Base-by-base conservation (phyloP, 352 stramenopile genomes). In the Globisporangium echinulatum region DNA sequence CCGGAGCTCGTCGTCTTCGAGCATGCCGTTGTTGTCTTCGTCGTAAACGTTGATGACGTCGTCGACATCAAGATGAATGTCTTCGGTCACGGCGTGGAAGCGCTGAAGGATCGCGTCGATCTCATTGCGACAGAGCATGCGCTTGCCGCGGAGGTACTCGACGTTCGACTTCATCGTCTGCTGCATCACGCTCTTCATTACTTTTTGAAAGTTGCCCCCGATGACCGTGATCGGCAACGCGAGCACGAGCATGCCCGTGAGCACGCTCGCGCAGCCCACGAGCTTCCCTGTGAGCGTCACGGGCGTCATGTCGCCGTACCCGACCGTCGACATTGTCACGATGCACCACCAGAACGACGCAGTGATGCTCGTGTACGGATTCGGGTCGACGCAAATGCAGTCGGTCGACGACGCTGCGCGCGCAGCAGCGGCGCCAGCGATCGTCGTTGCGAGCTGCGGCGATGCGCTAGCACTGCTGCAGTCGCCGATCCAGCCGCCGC, bases 141-240 rank as follows among this genome's bases (percentile, higher is more conserved):
- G 79, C 52, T 88, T 88, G 39, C 81, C 79, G 54, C 83, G 85
- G 49, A 90, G 71, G 56, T 73, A 88, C 58, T 90, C 82, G 19
- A 92, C 76, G 61, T 88, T 90, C 36, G 71, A 81, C 54, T 87
- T 88, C 74, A 90, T 89, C 2, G 82, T 89, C 62, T 88, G 66
- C 37, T 90, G 82, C 63, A 88, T 77, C 40, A 88, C 70, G 3
- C 70, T 79, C 63, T 92, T 92, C 82, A 92, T 89, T 47, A 90
- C 79, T 56, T 92, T 89, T 60, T 92, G 82, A 59, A 92, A 92
- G 49, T 92, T 92, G 13, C 78, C 88, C 25, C 87, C 89, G 51
- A 97, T 92, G n/a, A 96, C 87, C 3, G 85, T 92, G 65, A 97
- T 94, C 0, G 88, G 88, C 51, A 97, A 54, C n/a, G 88, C 88